Percentiles rank a stretch among this genome's conserved stretches.
Conservation (phyloP, 768 basidiomycete genomes). For the Trametes meyenii region DNA sequence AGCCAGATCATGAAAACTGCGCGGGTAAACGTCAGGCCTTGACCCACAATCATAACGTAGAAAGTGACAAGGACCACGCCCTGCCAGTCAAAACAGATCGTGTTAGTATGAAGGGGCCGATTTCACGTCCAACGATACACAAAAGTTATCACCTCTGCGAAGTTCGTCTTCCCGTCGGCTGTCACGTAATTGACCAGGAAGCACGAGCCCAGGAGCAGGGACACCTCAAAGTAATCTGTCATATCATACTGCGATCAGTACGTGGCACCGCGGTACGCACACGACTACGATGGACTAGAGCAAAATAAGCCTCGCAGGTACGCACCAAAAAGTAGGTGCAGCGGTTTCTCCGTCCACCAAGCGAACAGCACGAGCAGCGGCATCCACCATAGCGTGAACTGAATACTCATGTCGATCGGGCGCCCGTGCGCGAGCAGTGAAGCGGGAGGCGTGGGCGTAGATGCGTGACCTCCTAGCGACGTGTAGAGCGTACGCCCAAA, state of each 20-base stretch:
- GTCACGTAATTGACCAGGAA: slow-evolving; percentile 82
- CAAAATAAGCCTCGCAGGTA: background rate
- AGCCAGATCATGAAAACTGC: no score
- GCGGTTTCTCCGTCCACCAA: slow-evolving; percentile 64
- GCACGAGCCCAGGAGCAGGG: slow-evolving; percentile 61
- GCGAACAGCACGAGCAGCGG: slow-evolving; percentile 66
- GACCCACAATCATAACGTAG: background rate
- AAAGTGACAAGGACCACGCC: background rate
- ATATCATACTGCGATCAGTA: background rate
- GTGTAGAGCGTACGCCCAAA: background rate
- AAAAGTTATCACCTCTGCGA: slow-evolving; percentile 52
- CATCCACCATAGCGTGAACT: slow-evolving; percentile 79
- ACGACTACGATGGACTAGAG: background rate
- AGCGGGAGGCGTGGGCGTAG: background rate
- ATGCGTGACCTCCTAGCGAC: no score
- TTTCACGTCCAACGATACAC: background rate
- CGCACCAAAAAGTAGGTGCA: slow-evolving; percentile 69
- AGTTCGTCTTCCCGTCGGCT: slow-evolving; percentile 75
- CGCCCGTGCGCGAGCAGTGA: slow-evolving; percentile 58
- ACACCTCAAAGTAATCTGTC: slow-evolving; percentile 69
- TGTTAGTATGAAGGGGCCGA: background rate
- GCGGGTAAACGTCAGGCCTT: no score
- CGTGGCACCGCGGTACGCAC: background rate
- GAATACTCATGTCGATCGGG: slow-evolving; percentile 76
- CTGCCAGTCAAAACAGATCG: background rate